A percentile compares a stretch with the other conserved stretches of the same genome.
These are phyloP conservation scores for Leccinum ochraceum DNA, from an alignment of 768 basidiomycete genomes.

Conservation along the genomic window DNA sequence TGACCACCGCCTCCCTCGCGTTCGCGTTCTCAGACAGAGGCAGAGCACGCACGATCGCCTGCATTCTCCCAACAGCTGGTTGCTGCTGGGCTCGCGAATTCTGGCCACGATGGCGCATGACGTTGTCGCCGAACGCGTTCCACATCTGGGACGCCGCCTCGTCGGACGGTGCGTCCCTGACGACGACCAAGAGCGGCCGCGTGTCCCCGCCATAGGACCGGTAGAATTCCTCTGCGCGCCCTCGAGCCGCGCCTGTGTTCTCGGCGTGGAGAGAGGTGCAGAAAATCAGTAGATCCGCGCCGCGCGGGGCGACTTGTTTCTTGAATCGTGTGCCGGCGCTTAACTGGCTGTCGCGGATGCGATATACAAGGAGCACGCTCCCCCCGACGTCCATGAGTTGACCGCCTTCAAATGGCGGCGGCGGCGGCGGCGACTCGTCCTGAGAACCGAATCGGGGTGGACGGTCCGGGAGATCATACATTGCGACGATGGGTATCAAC, in stretches of 20 bases:
- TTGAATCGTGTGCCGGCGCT: constrained; percentile 26
- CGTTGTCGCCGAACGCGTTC: constrained; percentile 13
- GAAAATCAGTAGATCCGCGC: constrained; percentile 28
- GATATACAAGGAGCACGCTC: constrained; percentile 20
- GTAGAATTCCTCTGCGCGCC: constrained; percentile 18
- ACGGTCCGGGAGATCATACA: constrained; percentile 26
- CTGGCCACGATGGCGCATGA: background rate
- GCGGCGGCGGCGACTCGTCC: constrained; percentile 9
- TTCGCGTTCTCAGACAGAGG: constrained; percentile 8
- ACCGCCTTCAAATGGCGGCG: constrained; percentile 20
- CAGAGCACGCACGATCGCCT: constrained; percentile 25
- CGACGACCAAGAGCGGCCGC: constrained; percentile 28
- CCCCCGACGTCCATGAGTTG: constrained; percentile 23
- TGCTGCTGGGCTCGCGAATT: background rate
- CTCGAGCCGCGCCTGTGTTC: constrained; percentile 9
- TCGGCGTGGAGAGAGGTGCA: constrained; percentile 15
- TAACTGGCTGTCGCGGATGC: constrained; percentile 23
- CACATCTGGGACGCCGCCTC: constrained; percentile 25
- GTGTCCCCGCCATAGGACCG: constrained; percentile 28
- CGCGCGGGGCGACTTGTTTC: constrained; percentile 23
- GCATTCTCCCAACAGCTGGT: constrained; percentile 9
- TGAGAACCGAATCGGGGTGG: constrained; percentile 5
- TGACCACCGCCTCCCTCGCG: constrained; percentile 6
- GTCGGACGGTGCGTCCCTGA: constrained; percentile 23
- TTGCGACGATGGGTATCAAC: constrained; percentile 19